Evolutionary conservation across 2,329 filamentous ascomycete species (phyloP).

Genomic region (Fusarium mundagurra): DNA sequence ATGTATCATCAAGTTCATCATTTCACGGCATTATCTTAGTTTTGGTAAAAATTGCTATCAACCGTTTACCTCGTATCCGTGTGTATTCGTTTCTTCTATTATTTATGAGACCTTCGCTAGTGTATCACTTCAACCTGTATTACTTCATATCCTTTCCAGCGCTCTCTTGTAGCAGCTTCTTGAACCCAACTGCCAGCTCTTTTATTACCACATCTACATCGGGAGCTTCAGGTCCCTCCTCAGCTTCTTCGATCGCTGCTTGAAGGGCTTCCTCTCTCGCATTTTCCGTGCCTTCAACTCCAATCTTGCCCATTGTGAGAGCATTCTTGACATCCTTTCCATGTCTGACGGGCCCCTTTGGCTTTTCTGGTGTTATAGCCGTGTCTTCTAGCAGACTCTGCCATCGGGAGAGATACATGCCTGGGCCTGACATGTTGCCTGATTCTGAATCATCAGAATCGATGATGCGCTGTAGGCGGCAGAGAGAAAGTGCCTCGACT

Average conservation of each 20-base stretch:
- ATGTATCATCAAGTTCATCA: not conserved
- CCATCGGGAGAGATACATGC: slow-evolving; percentile 78
- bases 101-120: not conserved
- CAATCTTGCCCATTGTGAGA: slow-evolving; percentile 56
- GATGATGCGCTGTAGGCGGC: slow-evolving; percentile 67
- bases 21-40: not conserved
- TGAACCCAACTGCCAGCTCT: slow-evolving; percentile 53
- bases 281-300: slow-evolving; percentile 45
- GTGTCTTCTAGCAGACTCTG: slow-evolving; percentile 77
- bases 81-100: not conserved
- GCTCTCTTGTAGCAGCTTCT: slow-evolving; percentile 44
- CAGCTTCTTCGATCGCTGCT: slow-evolving; percentile 43
- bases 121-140: not conserved
- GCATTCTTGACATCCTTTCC: slow-evolving; percentile 62
- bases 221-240: slow-evolving; percentile 49
- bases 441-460: slow-evolving; percentile 45
- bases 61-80: not conserved
- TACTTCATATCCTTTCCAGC: slow-evolving; percentile 1
- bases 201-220: slow-evolving; percentile 55
- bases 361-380: slow-evolving; percentile 68
- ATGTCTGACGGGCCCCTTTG: slow-evolving; percentile 61
- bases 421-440: slow-evolving; percentile 67
- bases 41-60: slow-evolving; percentile 14
- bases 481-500: slow-evolving; percentile 63
- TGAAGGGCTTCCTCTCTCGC: slow-evolving; percentile 34